Evolutionary conservation across 768 basidiomycete genomes (phyloP), one percentile per base, ranked within the genome.

Genomic region (Pleurotus eryngii): DNA sequence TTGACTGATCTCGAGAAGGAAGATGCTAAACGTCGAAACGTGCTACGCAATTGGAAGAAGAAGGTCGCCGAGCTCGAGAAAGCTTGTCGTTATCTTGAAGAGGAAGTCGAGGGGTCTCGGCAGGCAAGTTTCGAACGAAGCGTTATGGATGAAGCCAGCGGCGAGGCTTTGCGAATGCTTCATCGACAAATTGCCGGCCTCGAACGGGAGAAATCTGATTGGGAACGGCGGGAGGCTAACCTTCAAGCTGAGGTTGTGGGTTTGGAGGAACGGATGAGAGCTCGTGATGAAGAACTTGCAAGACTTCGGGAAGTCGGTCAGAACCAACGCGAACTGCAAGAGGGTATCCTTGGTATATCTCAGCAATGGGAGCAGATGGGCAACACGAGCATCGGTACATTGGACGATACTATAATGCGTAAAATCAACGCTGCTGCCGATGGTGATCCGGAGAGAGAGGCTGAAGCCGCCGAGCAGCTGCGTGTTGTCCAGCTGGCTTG

Each of bases 31-130:
- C 81, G 86, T 53, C 80, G 77, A 65, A 71, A 59, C 14, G 73
- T 80, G 0, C 67, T 89, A 35, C 74, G 80, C 39, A 72, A 72
- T 15, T 90, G 89, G 86, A 88, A 85, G 74, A 89, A 88, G 74
- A 89, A 89, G 61, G 86, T 91, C 3, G 76, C 77, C 54, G 89
- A 91, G 60, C 72, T 93, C 47, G 89, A 92, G 71, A 80, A 76
- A 60, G 75, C 82, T 59, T 85, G 86, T 53, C 78, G 84, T 14
- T 72, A 76, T 56, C 76, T 88, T 27, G 89, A 96, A 74, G 93
- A 95, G 66, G 90, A 95, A 66, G 89, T 95, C 26, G 95, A 98
- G 59, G 78, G 82, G 5, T 89, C 88, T 43, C 79, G 93, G 40
- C 85, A 90, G 62, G 90, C 91, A 65, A 90, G 87, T 64, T 74